Percentiles rank a stretch among this genome's conserved stretches.
phyloP scores from a whole-genome alignment of 2,329 filamentous ascomycete genomes.

The Aureobasidium namibiae region DNA sequence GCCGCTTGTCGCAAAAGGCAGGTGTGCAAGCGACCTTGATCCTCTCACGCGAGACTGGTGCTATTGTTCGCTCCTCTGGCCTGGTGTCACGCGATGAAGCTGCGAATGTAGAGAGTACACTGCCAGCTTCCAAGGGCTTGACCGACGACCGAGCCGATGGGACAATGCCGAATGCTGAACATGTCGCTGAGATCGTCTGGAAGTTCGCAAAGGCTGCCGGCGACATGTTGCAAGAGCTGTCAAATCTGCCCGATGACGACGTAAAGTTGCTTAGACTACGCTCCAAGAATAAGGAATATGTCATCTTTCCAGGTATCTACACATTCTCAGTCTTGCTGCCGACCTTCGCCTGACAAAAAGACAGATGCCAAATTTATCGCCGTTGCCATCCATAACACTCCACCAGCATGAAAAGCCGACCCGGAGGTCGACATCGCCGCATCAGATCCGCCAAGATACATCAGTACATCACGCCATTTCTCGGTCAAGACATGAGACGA shows the following conservation, averaged over 20 bases:
- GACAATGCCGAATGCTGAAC: slow-evolving; percentile 53
- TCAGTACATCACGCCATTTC: not conserved
- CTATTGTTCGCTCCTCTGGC: slow-evolving; percentile 68
- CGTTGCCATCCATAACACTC: slow-evolving; percentile 75
- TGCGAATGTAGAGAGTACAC: slow-evolving; percentile 33
- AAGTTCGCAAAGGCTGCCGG: slow-evolving; percentile 63
- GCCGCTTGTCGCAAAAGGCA: slow-evolving; percentile 65
- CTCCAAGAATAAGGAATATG: slow-evolving; percentile 78
- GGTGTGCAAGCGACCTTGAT: slow-evolving; percentile 72
- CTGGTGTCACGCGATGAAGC: slow-evolving; percentile 53
- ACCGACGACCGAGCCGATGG: slow-evolving; percentile 20
- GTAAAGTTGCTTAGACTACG: slow-evolving; percentile 66
- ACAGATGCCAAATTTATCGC: slow-evolving; percentile 66
- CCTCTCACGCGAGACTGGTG: slow-evolving; percentile 61
- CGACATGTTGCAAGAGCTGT: slow-evolving; percentile 62
- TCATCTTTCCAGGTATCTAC: slow-evolving; percentile 60
- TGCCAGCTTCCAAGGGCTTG: slow-evolving; percentile 14
- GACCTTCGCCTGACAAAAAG: not conserved
- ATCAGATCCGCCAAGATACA: not conserved
- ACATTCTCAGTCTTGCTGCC: not conserved
- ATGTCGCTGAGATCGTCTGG: slow-evolving; percentile 70
- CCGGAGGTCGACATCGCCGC: not conserved
- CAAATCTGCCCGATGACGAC: slow-evolving; percentile 67
- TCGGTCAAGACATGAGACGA: not conserved
- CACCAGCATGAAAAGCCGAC: slow-evolving; percentile 44